Percentiles rank a stretch among this genome's conserved stretches.
Conservation (phyloP, 768 basidiomycete genomes). For the Ramaria sp. region DNA sequence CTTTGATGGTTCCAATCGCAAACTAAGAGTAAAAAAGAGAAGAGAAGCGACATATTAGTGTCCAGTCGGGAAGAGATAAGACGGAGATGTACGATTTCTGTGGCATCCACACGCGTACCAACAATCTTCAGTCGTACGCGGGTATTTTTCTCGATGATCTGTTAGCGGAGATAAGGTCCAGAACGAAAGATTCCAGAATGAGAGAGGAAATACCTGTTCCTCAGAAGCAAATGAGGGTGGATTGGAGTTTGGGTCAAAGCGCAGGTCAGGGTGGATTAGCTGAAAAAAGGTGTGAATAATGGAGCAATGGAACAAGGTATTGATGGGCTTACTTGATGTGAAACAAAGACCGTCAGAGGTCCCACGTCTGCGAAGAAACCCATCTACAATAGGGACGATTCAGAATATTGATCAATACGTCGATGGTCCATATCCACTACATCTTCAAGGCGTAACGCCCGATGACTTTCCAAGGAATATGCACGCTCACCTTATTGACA, state of each 20-base stretch:
- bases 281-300: no score
- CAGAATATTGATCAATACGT: background rate
- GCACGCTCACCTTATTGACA: constrained; percentile 74
- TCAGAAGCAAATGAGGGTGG: constrained; percentile 94
- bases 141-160: constrained; percentile 92
- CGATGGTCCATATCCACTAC: background rate
- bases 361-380: constrained; percentile 98
- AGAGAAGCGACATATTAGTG: background rate
- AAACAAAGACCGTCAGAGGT: constrained; percentile 88
- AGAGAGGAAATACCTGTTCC: constrained; percentile 49
- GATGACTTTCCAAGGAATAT: background rate
- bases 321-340: constrained; percentile 64
- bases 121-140: constrained; percentile 92
- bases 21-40: constrained; percentile 41
- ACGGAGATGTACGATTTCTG: constrained; percentile 63
- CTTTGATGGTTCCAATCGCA: constrained; percentile 96
- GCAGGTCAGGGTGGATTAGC: constrained; percentile 91
- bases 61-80: background rate
- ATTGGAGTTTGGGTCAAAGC: constrained; percentile 91
- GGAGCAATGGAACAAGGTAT: background rate
- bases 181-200: constrained; percentile 1
- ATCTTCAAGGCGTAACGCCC: background rate
- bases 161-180: background rate
- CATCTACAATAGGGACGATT: constrained; percentile 47
- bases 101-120: constrained; percentile 96